phyloP scores from a whole-genome alignment of 2,329 filamentous ascomycete species.

The Monilinia fructicola region DNA sequence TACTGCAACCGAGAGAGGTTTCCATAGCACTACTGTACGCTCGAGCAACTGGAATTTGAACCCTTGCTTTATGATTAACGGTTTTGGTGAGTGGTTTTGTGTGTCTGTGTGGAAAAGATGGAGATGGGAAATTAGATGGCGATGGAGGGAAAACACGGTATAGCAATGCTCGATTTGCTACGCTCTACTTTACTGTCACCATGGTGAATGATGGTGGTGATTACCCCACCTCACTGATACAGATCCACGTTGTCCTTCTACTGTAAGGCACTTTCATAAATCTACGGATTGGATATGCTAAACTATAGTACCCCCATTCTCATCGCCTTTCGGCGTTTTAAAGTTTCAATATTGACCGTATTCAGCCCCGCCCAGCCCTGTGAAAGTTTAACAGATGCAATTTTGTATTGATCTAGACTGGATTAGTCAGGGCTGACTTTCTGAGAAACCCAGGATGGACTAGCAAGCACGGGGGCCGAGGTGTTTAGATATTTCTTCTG shows the following conservation, averaged over 20 bases:
- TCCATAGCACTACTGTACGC: no score
- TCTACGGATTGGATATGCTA: background rate
- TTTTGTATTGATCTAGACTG: slow-evolving; percentile 5
- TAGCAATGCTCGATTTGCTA: background rate
- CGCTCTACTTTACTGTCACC: no score
- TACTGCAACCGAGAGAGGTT: no score
- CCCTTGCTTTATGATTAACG: no score
- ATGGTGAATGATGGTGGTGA: background rate
- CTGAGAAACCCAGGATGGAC: background rate
- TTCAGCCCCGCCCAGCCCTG: slow-evolving; percentile 2
- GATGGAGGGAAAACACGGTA: background rate
- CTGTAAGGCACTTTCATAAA: background rate
- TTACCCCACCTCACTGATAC: background rate
- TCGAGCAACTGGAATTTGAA: no score
- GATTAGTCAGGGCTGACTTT: slow-evolving; percentile 16
- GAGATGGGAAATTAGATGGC: slow-evolving; percentile 7
- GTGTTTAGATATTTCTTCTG: background rate
- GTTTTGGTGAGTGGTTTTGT: background rate
- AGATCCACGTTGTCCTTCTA: background rate
- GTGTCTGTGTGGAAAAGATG: slow-evolving; percentile 2
- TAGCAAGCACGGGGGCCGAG: background rate
- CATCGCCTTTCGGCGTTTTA: background rate
- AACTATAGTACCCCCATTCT: background rate
- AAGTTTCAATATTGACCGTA: background rate
- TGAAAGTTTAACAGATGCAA: background rate